Conservation (phyloP, 257 asterid genomes). For the Penstemon newberryi region DNA sequence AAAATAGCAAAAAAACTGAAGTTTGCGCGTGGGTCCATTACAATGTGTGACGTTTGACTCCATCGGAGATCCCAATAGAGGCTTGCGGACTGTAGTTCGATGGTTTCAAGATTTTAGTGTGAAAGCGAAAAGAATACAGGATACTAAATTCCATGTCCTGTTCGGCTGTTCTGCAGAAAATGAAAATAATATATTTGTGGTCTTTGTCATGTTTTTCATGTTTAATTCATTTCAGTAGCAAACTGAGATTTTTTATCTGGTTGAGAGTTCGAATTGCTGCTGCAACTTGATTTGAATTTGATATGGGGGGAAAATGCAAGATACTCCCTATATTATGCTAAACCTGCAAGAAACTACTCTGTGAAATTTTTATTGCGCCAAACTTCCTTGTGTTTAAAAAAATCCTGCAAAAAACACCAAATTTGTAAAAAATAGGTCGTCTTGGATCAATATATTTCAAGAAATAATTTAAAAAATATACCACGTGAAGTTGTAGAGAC, state of each 20-base stretch:
- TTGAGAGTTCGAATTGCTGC: too few species aligned
- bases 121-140: conserved; percentile 11
- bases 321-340: too few species aligned
- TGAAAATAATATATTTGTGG: not conserved
- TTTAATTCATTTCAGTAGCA: not conserved
- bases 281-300: too few species aligned
- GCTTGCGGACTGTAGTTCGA: conserved; percentile 37
- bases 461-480: too few species aligned
- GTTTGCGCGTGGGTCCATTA: conserved; percentile 52
- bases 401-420: too few species aligned
- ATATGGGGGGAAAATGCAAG: too few species aligned
- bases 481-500: too few species aligned
- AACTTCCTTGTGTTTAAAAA: too few species aligned
- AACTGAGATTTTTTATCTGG: not conserved
- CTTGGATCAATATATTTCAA: too few species aligned
- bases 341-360: too few species aligned
- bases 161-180: not conserved
- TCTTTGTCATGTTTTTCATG: not conserved
- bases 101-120: conserved; percentile 34
- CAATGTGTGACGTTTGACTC: conserved; percentile 22
- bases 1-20: conserved; percentile 17
- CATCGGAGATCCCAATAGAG: conserved; percentile 46
- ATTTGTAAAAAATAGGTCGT: too few species aligned
- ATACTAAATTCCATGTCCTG: not conserved
- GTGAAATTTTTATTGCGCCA: too few species aligned